Evolutionary conservation across 1,139 yeast genomes (phyloP).

Genomic region (Scheffersomyces illinoinensis): DNA sequence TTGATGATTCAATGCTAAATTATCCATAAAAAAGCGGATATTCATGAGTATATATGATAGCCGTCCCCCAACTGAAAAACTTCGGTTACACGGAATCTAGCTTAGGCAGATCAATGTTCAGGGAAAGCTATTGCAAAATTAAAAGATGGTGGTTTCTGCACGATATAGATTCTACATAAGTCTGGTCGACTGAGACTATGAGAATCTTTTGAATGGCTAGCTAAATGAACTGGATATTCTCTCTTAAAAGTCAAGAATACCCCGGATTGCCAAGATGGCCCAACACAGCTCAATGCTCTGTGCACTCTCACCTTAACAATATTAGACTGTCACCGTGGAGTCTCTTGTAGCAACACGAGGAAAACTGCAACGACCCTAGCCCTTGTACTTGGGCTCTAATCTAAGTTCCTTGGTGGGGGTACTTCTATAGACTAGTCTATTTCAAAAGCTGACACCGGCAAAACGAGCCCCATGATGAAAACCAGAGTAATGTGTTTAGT

Average conservation of each 20-base stretch:
- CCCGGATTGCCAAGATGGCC: not conserved
- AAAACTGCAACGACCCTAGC: no score
- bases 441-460: no score
- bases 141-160: not conserved
- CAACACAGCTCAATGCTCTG: not conserved
- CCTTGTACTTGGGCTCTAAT: no score
- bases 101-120: not conserved
- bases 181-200: not conserved
- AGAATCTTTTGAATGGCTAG: not conserved
- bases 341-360: no score
- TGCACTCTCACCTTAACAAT: not conserved
- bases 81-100: not conserved
- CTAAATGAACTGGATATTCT: not conserved
- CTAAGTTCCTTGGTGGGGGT: no score
- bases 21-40: not conserved
- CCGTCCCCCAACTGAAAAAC: not conserved
- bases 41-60: not conserved
- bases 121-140: not conserved
- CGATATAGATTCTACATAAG: not conserved
- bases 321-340: no score
- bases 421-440: no score
- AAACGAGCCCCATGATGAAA: no score
- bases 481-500: no score
- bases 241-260: not conserved
- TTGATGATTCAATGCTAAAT: not conserved